These are phyloP conservation scores for Chloranthus sessilifolius DNA, from an alignment of 164 flowering plant genomes.

Conservation along the genomic window DNA sequence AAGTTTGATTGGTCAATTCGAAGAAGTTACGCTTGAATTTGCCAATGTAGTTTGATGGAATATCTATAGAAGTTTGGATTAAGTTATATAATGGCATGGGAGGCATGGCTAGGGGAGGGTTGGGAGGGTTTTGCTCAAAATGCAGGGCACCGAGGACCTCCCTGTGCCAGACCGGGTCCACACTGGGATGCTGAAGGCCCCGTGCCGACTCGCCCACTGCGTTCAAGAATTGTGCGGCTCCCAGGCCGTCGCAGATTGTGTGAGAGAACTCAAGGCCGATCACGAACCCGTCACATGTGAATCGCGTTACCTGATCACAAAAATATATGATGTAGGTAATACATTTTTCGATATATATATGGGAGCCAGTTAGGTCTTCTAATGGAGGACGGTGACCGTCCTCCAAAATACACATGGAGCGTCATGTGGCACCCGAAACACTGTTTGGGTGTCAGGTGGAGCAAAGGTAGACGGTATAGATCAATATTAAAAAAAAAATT, in stretches of 20 bases:
- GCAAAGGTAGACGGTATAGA: no score
- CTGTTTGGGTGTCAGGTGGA: no score
- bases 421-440: no score
- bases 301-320: slow-evolving; percentile 59
- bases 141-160: slow-evolving; percentile 31
- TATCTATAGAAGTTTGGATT: slow-evolving; percentile 41
- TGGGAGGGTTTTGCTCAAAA: slow-evolving; percentile 12
- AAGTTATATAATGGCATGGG: slow-evolving; percentile 38
- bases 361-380: no score
- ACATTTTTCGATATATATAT: no score
- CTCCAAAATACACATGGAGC: no score
- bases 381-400: no score
- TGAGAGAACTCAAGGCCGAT: slow-evolving; percentile 64
- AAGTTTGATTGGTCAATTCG: slow-evolving; percentile 25
- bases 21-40: slow-evolving; percentile 36
- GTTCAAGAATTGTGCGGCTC: slow-evolving; percentile 61
- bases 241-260: slow-evolving; percentile 61
- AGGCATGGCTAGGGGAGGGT: slow-evolving; percentile 15
- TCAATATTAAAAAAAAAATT: no score
- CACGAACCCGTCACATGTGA: slow-evolving; percentile 52
- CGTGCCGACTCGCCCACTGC: slow-evolving; percentile 59
- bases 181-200: slow-evolving; percentile 30
- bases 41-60: slow-evolving; percentile 30
- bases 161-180: slow-evolving; percentile 42
- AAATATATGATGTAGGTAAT: no score